Evolutionary conservation across 1,284 basidiomycete species (phyloP).

Genomic region (Ganoderma lingzhi): DNA sequence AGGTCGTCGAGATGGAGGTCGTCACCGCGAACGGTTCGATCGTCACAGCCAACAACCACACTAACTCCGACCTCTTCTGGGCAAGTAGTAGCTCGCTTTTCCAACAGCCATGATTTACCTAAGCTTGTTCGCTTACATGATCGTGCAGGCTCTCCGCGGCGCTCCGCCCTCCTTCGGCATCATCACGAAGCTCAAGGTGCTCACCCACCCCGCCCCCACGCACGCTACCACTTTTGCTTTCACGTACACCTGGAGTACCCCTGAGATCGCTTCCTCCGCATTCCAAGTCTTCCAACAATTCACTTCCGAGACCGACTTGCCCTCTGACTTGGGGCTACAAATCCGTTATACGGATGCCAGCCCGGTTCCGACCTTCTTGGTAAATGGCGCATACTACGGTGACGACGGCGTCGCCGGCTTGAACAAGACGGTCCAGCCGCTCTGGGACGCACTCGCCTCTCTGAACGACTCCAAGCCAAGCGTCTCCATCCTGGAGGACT

Average conservation of each 20-base stretch:
- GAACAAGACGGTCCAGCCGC: slow-evolving; percentile 9
- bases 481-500: background rate
- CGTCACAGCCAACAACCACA: slow-evolving; percentile 49
- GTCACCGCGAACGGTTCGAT: slow-evolving; percentile 58
- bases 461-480: slow-evolving; percentile 7
- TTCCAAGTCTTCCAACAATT: slow-evolving; percentile 7
- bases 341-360: background rate
- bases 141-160: slow-evolving; percentile 3
- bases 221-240: slow-evolving; percentile 5
- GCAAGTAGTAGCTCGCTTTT: slow-evolving; percentile 18
- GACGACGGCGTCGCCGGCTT: slow-evolving; percentile 3
- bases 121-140: background rate
- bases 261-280: slow-evolving; percentile 1
- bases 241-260: slow-evolving; percentile 9
- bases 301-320: background rate
- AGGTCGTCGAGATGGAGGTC: slow-evolving; percentile 35
- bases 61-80: slow-evolving; percentile 49
- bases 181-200: slow-evolving; percentile 5
- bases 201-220: slow-evolving; percentile 3
- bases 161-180: slow-evolving; percentile 6
- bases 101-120: no score
- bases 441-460: slow-evolving; percentile 1
- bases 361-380: slow-evolving; percentile 2
- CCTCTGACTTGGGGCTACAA: background rate
- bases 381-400: slow-evolving; percentile 7